phyloP scores from a whole-genome alignment of 306 rosid species.

The Inga laurina region DNA sequence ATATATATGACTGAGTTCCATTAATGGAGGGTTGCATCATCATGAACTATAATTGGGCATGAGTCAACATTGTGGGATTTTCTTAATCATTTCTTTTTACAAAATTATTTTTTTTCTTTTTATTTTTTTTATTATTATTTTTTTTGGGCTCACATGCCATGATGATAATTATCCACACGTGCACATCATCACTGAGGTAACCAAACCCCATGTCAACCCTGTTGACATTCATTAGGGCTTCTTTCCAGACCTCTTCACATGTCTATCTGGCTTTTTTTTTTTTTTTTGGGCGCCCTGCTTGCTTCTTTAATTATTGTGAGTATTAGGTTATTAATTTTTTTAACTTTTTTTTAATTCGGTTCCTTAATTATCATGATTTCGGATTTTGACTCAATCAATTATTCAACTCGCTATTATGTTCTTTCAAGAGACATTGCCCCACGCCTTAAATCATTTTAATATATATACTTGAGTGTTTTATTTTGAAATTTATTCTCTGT shows the following conservation, averaged over 20 bases:
- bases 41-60: conserved; percentile 54
- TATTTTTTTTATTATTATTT: background rate
- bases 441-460: background rate
- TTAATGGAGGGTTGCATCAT: conserved; percentile 53
- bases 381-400: background rate
- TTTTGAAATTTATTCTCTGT: background rate
- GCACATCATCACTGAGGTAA: conserved; percentile 69
- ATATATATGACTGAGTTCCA: conserved; percentile 26
- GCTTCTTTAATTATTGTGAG: background rate
- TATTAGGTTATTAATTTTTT: background rate
- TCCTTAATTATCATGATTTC: background rate
- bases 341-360: background rate
- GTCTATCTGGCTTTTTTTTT: conserved; percentile 30
- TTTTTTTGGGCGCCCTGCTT: background rate
- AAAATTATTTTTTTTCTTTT: background rate
- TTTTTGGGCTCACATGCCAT: conserved; percentile 35
- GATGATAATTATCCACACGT: conserved; percentile 80
- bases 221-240: conserved; percentile 49
- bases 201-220: conserved; percentile 70
- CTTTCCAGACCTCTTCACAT: conserved; percentile 38
- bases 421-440: background rate
- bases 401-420: background rate
- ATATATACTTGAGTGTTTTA: background rate
- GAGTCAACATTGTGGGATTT: conserved; percentile 66
- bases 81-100: conserved; percentile 42